Evolutionary conservation across 73 alveolate genomes (phyloP).

Genomic region (Durusdinium trenchii): DNA sequence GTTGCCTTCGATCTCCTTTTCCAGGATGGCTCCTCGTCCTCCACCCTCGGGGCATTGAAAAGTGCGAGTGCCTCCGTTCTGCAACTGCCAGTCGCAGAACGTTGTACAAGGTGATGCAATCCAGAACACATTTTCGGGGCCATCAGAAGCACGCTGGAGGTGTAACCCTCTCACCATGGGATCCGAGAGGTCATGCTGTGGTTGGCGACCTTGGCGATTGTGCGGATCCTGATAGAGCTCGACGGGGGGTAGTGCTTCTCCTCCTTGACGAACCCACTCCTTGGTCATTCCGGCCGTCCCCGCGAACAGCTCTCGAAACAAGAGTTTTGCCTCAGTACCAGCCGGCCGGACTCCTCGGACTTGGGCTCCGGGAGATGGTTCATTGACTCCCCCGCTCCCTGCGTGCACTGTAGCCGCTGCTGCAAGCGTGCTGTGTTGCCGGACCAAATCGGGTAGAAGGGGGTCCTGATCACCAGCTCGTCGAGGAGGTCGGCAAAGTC

Average conservation of each 20-base stretch:
- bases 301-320: too few relatives aligned
- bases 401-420: not conserved
- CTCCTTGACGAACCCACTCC: too few relatives aligned
- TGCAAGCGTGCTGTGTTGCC: not conserved
- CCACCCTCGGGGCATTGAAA: not conserved
- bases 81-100: constrained; percentile 43
- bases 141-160: not conserved
- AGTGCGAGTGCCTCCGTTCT: constrained; percentile 35
- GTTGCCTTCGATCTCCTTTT: not conserved
- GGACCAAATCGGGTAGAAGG: not conserved
- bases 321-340: too few relatives aligned
- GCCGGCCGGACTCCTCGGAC: too few relatives aligned
- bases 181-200: too few relatives aligned
- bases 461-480: not conserved
- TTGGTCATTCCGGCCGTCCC: too few relatives aligned
- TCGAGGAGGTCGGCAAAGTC: not conserved
- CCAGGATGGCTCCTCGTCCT: not conserved
- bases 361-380: not conserved
- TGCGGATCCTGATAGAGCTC: too few relatives aligned
- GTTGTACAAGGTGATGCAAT: constrained; percentile 11
- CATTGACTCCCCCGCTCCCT: not conserved
- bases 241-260: too few relatives aligned
- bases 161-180: too few relatives aligned
- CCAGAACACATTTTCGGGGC: constrained; percentile 31
- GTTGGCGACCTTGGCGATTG: too few relatives aligned